A percentile compares a stretch with the other conserved stretches of the same genome.
phyloP scores from a whole-genome alignment of 2,329 filamentous ascomycete species.

The Periconia sp. region DNA sequence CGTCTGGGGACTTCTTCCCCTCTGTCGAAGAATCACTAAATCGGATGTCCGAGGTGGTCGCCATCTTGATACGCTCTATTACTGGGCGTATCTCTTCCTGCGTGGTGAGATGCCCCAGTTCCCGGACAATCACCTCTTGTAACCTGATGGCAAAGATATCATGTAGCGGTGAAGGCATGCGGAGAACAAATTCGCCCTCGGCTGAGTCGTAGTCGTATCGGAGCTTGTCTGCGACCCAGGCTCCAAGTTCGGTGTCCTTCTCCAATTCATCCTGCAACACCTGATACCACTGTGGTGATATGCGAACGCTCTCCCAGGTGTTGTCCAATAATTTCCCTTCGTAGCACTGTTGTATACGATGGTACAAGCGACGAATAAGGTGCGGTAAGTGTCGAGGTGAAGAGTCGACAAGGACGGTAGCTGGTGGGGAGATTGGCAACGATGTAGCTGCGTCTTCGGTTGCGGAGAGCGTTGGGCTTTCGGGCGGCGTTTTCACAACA shows the following conservation, averaged over 20 bases:
- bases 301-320: neutral
- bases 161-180: neutral
- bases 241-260: neutral
- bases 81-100: neutral
- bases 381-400: neutral
- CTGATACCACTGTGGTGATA: neutral
- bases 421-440: neutral
- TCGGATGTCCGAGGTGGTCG: neutral
- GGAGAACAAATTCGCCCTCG: neutral
- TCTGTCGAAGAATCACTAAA: neutral
- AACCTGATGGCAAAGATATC: neutral
- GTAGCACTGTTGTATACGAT: neutral
- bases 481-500: too few species aligned
- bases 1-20: constrained; percentile 1
- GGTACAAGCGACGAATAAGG: neutral
- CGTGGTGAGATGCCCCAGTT: neutral
- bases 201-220: neutral
- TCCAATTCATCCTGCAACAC: neutral
- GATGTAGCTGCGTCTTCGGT: too few species aligned
- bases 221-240: neutral
- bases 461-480: too few species aligned
- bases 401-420: neutral
- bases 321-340: neutral
- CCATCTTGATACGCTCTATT: neutral
- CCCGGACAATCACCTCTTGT: neutral